Evolutionary conservation across 768 basidiomycete species (phyloP), one percentile per base, ranked within the genome.

Genomic region (Suillus tomentosus): DNA sequence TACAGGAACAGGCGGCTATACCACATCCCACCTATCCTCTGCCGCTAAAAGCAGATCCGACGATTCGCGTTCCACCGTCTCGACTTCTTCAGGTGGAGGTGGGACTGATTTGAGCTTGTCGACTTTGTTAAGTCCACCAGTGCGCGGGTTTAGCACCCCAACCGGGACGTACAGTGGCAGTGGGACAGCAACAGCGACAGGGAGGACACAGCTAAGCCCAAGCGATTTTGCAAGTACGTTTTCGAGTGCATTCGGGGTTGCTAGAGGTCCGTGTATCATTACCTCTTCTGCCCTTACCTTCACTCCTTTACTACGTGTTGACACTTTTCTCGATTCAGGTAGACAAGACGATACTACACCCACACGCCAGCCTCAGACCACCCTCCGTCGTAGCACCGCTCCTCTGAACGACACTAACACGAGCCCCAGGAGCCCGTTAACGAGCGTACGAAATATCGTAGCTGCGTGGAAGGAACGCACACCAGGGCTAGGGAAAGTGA

Each of bases 401-500:
- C 24, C 57, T 19, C 40, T 15, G 24, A 42, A 58, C 17, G 40
- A 58, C 5, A 13, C 17, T 13, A 58, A 58, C 24, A 80, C 80
- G 22, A 86, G 88, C 4, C 89, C 91, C 5, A 84, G 89, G 10
- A 90, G 88, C 5, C 90, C 91, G 1, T 78, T 91, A 34, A 81
- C 87, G 0, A 90, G 88, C 5, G 88, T 94, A 27, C 84, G 90
- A 39, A 93, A 93, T 67, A 86, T 93, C 45, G 88, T 94, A 8
- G 84, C 87, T 0, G 80, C 88, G 9, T 94, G 92, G 91, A 93
- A 92, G 72, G 89, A 91, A 65, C 84, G 89, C 22, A 88, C 89
- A 0, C 88, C 82, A 0, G 79, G 80, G 24, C 65, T 78, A 14
- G 76, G 76, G 3, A 69, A 76, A 17, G 47, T 67, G 27, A 77